Evolutionary conservation across 2,329 filamentous ascomycete species (phyloP).

Genomic region (Curvularia lunata): DNA sequence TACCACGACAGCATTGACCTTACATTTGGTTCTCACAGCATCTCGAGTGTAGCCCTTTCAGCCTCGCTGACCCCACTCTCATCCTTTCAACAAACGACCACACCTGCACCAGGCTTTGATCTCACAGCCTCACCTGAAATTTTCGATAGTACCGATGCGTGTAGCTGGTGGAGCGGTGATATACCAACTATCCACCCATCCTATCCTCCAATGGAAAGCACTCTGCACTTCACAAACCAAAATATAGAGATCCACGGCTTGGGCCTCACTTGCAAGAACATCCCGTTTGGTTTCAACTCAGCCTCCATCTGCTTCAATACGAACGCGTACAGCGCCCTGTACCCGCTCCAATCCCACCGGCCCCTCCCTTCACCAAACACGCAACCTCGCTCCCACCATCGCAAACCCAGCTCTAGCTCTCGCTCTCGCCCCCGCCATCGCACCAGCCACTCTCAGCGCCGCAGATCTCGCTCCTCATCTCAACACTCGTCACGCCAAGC

Average conservation of each 20-base stretch:
- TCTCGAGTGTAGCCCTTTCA: slow-evolving; percentile 41
- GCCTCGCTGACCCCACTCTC: slow-evolving; percentile 48
- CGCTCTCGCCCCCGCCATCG: slow-evolving; percentile 14
- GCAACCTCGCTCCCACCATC: slow-evolving; percentile 37
- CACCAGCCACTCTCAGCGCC: slow-evolving; percentile 15
- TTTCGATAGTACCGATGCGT: slow-evolving; percentile 29
- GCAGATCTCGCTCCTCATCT: slow-evolving; percentile 29
- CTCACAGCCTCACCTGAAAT: slow-evolving; percentile 44
- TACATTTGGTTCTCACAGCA: slow-evolving; percentile 23
- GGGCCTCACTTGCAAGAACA: slow-evolving; percentile 40
- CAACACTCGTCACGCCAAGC: slow-evolving; percentile 53
- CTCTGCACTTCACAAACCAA: slow-evolving; percentile 29
- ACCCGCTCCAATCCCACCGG: slow-evolving; percentile 20
- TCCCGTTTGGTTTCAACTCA: slow-evolving; percentile 29
- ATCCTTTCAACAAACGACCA: slow-evolving; percentile 22
- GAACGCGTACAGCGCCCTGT: slow-evolving; percentile 15
- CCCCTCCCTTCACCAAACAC: slow-evolving; percentile 31
- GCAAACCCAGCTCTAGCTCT: slow-evolving; percentile 21
- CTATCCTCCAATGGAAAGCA: slow-evolving; percentile 18
- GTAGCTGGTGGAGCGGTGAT: slow-evolving; percentile 40
- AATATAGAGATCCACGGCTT: slow-evolving; percentile 33
- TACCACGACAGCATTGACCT: slow-evolving; percentile 25
- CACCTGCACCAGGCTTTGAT: slow-evolving; percentile 34
- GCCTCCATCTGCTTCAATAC: slow-evolving; percentile 30
- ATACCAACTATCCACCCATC: slow-evolving; percentile 21